Evolutionary conservation across 306 rosid genomes (phyloP).

Genomic region (Arachis stenosperma): DNA sequence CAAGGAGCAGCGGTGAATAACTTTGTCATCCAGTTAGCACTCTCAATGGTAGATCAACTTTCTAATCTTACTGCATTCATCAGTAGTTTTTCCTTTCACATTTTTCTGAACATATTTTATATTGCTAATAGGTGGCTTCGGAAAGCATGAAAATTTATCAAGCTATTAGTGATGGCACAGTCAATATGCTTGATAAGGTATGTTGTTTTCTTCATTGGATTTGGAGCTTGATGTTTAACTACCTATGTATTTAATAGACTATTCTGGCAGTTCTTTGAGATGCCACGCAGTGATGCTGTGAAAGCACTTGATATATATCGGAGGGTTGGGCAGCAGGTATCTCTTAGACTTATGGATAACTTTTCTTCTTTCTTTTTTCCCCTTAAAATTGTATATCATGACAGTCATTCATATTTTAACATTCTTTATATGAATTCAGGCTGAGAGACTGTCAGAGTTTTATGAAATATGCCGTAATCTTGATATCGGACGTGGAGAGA

Average conservation of each 20-base stretch:
- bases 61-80: conserved; percentile 28
- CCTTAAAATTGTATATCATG: conserved; percentile 30
- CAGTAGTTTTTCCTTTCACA: conserved; percentile 24
- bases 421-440: conserved; percentile 54
- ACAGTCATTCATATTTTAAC: neutral
- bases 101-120: conserved; percentile 43
- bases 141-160: conserved; percentile 94
- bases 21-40: conserved; percentile 85
- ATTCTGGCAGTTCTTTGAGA: conserved; percentile 88
- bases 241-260: conserved; percentile 40
- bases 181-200: conserved; percentile 98
- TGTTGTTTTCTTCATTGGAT: conserved; percentile 38
- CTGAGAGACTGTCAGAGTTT: conserved; percentile 91
- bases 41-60: conserved; percentile 71
- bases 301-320: conserved; percentile 88
- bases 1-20: conserved; percentile 94
- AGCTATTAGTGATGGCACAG: conserved; percentile 96
- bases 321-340: conserved; percentile 97
- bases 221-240: conserved; percentile 40
- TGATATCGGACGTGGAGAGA: conserved; percentile 93
- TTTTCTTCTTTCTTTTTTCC: neutral
- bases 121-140: conserved; percentile 73
- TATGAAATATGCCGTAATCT: conserved; percentile 91
- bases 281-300: conserved; percentile 87
- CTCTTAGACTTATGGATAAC: conserved; percentile 5